Evolutionary conservation across 352 stramenopile genomes (phyloP).

Genomic region (Halophytophthora polymorphica): DNA sequence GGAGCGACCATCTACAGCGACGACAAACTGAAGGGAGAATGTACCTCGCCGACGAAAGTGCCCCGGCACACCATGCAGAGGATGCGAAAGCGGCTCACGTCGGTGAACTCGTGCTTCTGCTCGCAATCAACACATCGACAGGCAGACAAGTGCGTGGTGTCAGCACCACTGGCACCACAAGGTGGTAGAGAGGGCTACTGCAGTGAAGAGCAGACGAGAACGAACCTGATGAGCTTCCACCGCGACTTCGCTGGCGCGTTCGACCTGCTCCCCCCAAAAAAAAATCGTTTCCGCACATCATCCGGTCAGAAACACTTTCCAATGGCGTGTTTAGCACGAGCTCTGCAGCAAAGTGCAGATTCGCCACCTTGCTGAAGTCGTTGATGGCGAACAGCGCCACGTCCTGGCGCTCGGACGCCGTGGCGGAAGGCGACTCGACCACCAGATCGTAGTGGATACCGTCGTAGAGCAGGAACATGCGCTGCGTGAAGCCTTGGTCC

Average conservation of each 20-base stretch:
- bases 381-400: slow-evolving; percentile 77
- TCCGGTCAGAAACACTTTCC: no score
- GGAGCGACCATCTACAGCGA: neutral
- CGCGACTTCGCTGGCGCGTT: slow-evolving; percentile 75
- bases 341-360: neutral
- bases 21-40: neutral
- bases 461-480: slow-evolving; percentile 85
- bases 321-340: neutral
- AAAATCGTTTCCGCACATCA: no score
- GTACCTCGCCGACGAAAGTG: slow-evolving; percentile 64
- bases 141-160: neutral
- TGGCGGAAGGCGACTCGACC: slow-evolving; percentile 50
- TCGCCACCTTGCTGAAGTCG: slow-evolving; percentile 70
- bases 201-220: neutral
- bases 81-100: slow-evolving; percentile 70
- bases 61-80: slow-evolving; percentile 64
- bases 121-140: neutral
- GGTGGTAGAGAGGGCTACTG: no score
- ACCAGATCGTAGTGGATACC: slow-evolving; percentile 85
- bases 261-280: slow-evolving; percentile 36
- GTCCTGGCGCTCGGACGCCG: slow-evolving; percentile 48
- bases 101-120: slow-evolving; percentile 80
- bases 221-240: slow-evolving; percentile 73
- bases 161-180: neutral
- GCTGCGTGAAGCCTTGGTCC: slow-evolving; percentile 77